phyloP scores from a whole-genome alignment of 441 rosid species.

The Mallotus repandus region DNA sequence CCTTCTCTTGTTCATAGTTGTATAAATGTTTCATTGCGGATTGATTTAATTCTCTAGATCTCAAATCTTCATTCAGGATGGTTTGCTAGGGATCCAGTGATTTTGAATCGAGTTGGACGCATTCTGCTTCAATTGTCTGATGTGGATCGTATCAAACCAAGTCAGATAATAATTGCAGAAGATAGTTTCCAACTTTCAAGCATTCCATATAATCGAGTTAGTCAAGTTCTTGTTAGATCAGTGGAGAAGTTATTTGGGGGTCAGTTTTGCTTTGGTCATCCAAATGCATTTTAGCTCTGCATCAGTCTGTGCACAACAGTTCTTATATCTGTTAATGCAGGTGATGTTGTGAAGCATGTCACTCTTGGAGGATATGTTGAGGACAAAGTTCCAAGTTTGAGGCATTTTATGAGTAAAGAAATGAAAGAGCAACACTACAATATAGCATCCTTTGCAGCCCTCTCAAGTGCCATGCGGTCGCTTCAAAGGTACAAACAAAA shows the following conservation, averaged over 20 bases:
- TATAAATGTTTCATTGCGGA: background rate
- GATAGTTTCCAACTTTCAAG: conserved; percentile 77
- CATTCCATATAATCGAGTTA: conserved; percentile 49
- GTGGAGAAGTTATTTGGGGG: conserved; percentile 66
- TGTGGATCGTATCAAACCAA: conserved; percentile 34
- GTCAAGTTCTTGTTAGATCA: conserved; percentile 53
- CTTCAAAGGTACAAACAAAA: conserved; percentile 53
- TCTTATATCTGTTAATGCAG: conserved; percentile 33
- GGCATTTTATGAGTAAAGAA: conserved; percentile 51
- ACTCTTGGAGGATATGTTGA: conserved; percentile 60
- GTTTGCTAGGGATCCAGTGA: conserved; percentile 59
- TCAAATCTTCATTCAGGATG: conserved; percentile 51
- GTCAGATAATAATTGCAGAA: conserved; percentile 56
- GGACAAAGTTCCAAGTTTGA: conserved; percentile 66
- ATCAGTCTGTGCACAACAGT: background rate
- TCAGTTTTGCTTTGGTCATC: conserved; percentile 22
- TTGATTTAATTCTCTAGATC: conserved; percentile 8
- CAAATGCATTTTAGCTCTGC: conserved; percentile 5
- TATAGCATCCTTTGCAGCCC: conserved; percentile 72
- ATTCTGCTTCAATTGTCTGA: conserved; percentile 55
- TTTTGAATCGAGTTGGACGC: conserved; percentile 61
- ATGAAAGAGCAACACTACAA: conserved; percentile 35
- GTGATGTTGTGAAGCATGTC: conserved; percentile 43
- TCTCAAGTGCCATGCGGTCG: conserved; percentile 65
- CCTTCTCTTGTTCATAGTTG: background rate